Conservation (phyloP, 345 rosid genomes). For the Populus ilicifolia region DNA sequence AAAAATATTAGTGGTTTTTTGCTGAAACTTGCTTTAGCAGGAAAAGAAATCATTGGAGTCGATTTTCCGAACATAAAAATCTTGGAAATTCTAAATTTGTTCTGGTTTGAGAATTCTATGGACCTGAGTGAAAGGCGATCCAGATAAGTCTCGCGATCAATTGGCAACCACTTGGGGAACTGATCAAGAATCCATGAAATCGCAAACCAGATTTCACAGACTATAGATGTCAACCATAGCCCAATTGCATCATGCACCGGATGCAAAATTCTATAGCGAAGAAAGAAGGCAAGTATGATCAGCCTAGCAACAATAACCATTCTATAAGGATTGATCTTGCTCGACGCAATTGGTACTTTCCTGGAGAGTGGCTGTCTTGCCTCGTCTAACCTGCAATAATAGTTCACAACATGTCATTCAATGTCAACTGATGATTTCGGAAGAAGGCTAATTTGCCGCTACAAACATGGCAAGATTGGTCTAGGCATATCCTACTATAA, state of each 20-base stretch:
- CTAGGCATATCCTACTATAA: background rate
- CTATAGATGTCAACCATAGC: constrained; percentile 86
- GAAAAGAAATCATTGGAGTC: background rate
- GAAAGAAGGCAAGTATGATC: constrained; percentile 66
- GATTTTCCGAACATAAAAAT: background rate
- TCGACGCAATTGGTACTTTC: constrained; percentile 91
- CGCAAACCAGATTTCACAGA: constrained; percentile 96
- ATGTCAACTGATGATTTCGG: background rate
- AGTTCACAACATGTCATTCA: constrained; percentile 3
- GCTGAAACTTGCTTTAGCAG: background rate
- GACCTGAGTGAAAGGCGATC: constrained; percentile 81
- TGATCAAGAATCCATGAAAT: constrained; percentile 97
- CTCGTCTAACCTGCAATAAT: constrained; percentile 69
- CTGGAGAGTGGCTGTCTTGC: constrained; percentile 89
- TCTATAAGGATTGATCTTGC: constrained; percentile 88
- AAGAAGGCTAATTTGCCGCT: background rate
- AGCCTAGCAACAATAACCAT: constrained; percentile 95
- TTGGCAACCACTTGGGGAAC: constrained; percentile 94
- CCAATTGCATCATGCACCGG: constrained; percentile 87
- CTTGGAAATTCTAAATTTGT: background rate
- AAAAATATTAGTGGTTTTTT: background rate
- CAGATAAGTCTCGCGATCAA: constrained; percentile 89
- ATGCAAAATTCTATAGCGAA: constrained; percentile 77
- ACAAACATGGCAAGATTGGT: background rate
- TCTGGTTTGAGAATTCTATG: background rate